A percentile compares a stretch with the other conserved stretches of the same genome.
Conservation (phyloP, 106 monocot species). For the Chionographis japonica region DNA sequence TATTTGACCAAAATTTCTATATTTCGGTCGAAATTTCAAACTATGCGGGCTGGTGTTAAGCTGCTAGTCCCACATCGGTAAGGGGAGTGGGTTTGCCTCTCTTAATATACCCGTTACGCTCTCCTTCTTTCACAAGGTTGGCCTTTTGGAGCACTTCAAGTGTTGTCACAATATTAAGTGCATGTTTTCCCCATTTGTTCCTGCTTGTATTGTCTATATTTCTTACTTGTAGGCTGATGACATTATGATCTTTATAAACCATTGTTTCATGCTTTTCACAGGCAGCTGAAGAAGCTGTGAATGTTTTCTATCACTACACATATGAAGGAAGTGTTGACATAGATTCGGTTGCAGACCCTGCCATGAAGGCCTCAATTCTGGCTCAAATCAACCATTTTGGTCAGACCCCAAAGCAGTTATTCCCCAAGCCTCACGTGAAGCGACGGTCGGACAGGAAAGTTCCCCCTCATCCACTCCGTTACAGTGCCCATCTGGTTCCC, state of each 20-base stretch:
- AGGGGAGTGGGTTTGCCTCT: too few relatives aligned
- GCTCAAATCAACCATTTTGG: conserved; percentile 99
- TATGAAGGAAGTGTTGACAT: conserved; percentile 98
- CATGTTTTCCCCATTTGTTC: too few relatives aligned
- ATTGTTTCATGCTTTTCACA: conserved; percentile 24
- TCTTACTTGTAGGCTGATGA: too few relatives aligned
- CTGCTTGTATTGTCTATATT: too few relatives aligned
- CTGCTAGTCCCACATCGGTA: too few relatives aligned
- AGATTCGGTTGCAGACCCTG: conserved; percentile 84
- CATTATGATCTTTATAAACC: not conserved
- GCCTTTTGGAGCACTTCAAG: too few relatives aligned
- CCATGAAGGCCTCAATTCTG: conserved; percentile 95
- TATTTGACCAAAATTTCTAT: too few relatives aligned
- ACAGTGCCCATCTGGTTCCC: conserved; percentile 45
- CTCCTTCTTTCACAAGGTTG: too few relatives aligned
- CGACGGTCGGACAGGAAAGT: conserved; percentile 55
- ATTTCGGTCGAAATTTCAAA: too few relatives aligned
- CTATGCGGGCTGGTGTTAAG: too few relatives aligned
- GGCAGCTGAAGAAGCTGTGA: conserved; percentile 95
- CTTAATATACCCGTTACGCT: too few relatives aligned
- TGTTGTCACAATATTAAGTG: too few relatives aligned
- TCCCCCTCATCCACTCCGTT: conserved; percentile 69
- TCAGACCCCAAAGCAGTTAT: conserved; percentile 95
- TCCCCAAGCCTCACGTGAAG: conserved; percentile 76
- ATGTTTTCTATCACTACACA: conserved; percentile 98